Conservation (phyloP, 75 land plant species). For the Cunninghamia lanceolata region DNA sequence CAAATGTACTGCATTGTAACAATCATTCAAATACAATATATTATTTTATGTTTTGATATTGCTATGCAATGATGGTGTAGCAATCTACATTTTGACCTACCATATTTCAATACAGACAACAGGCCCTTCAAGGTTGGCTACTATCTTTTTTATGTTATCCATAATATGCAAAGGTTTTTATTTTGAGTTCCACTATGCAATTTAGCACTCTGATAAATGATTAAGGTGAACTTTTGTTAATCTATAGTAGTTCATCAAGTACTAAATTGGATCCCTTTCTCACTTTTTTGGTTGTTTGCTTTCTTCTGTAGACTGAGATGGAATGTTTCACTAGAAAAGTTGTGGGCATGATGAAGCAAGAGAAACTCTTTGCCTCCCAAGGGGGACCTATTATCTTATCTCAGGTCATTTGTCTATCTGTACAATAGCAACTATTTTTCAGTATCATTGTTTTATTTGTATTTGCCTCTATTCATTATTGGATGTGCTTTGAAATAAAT, state of each 20-base stretch:
- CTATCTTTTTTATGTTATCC: background rate
- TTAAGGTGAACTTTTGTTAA: background rate
- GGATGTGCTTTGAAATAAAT: background rate
- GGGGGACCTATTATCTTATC: slow-evolving; percentile 75
- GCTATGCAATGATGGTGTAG: too few relatives aligned
- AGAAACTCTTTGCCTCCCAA: slow-evolving; percentile 65
- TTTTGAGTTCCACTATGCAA: background rate
- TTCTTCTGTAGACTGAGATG: slow-evolving; percentile 48
- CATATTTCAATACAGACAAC: too few relatives aligned
- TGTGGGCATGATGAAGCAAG: slow-evolving; percentile 64
- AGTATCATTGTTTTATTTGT: background rate
- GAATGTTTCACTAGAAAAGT: slow-evolving; percentile 55
- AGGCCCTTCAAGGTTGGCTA: slow-evolving; percentile 61
- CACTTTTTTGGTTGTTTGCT: slow-evolving; percentile 13
- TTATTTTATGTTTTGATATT: too few relatives aligned
- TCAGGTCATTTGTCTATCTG: slow-evolving; percentile 37
- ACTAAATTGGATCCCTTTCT: background rate
- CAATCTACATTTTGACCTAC: too few relatives aligned
- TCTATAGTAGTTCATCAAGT: background rate
- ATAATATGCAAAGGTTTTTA: background rate
- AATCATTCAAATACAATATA: too few relatives aligned
- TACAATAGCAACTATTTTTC: background rate
- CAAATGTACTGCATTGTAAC: too few relatives aligned
- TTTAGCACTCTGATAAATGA: background rate
- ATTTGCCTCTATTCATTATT: background rate